phyloP scores from a whole-genome alignment of 805 yeast species.

The Saturnispora gosingensis region DNA sequence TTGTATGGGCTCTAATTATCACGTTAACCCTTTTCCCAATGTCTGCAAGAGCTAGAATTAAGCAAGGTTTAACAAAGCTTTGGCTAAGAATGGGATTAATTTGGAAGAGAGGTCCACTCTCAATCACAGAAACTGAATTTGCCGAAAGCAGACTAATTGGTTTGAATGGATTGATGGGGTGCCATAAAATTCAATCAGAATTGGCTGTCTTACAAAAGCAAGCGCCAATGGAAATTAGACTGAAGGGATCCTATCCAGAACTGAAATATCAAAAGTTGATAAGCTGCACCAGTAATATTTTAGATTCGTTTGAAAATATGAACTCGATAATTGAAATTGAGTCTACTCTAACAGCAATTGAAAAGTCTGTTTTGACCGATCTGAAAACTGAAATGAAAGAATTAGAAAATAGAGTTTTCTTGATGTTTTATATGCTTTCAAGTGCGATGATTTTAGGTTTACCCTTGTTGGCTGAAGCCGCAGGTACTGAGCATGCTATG shows the following conservation, averaged over 20 bases:
- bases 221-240: constrained; percentile 66
- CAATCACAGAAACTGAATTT: constrained; percentile 28
- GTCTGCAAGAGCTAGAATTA: constrained; percentile 62
- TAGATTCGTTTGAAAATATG: constrained; percentile 70
- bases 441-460: constrained; percentile 67
- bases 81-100: constrained; percentile 77
- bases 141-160: constrained; percentile 30
- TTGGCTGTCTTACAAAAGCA: constrained; percentile 52
- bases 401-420: constrained; percentile 60
- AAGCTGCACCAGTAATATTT: constrained; percentile 48
- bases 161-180: constrained; percentile 31
- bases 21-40: constrained; percentile 61
- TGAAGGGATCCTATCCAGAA: constrained; percentile 64
- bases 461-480: constrained; percentile 70
- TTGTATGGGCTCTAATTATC: constrained; percentile 66
- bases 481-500: constrained; percentile 66
- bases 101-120: constrained; percentile 71
- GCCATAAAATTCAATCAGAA: constrained; percentile 50
- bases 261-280: constrained; percentile 43
- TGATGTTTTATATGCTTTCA: constrained; percentile 70
- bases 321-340: constrained; percentile 59
- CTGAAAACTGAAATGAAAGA: constrained; percentile 54
- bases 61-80: constrained; percentile 53
- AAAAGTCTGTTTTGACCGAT: constrained; percentile 44
- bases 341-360: constrained; percentile 42